A percentile compares a stretch with the other conserved stretches of the same genome.
These are phyloP conservation scores for Patellaria atrata DNA, from an alignment of 495 filamentous ascomycete genomes.

Conservation along the genomic window DNA sequence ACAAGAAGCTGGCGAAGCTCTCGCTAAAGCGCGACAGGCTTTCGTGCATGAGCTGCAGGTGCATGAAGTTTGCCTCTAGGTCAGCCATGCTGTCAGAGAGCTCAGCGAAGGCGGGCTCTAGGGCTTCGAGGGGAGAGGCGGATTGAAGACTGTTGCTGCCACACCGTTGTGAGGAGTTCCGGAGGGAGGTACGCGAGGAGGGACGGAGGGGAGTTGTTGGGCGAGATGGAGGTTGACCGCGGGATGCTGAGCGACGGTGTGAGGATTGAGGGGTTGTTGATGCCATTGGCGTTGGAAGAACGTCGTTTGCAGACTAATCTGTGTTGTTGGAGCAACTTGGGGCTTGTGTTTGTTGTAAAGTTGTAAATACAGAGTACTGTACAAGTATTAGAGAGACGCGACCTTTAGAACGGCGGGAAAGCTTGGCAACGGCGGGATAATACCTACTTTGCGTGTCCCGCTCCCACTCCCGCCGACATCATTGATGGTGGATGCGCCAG, in stretches of 20 bases:
- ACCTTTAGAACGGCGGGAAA: no score
- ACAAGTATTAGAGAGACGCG: no score
- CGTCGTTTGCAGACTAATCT: no score
- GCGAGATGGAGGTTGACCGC: constrained; percentile 42
- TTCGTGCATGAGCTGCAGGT: constrained; percentile 94
- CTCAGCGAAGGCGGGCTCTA: constrained; percentile 86
- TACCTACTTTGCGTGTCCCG: no score
- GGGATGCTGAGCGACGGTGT: constrained; percentile 33
- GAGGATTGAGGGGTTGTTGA: constrained; percentile 16
- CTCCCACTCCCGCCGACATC: no score
- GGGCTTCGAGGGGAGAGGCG: constrained; percentile 59
- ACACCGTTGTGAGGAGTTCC: constrained; percentile 35
- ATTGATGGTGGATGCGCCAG: no score
- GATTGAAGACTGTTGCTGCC: constrained; percentile 38
- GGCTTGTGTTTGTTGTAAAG: no score
- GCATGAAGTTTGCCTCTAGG: constrained; percentile 93
- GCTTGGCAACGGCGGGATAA: no score
- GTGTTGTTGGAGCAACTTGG: no score
- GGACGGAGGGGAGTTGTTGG: constrained; percentile 89
- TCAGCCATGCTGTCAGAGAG: constrained; percentile 89
- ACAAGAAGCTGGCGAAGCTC: constrained; percentile 88
- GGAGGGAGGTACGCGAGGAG: constrained; percentile 75
- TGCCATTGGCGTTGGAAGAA: constrained; percentile 10
- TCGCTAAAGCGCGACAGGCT: constrained; percentile 87
- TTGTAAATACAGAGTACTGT: no score